Evolutionary conservation across 192 early-diverging fungal genomes (phyloP).

Genomic region (Entomortierella beljakovae): DNA sequence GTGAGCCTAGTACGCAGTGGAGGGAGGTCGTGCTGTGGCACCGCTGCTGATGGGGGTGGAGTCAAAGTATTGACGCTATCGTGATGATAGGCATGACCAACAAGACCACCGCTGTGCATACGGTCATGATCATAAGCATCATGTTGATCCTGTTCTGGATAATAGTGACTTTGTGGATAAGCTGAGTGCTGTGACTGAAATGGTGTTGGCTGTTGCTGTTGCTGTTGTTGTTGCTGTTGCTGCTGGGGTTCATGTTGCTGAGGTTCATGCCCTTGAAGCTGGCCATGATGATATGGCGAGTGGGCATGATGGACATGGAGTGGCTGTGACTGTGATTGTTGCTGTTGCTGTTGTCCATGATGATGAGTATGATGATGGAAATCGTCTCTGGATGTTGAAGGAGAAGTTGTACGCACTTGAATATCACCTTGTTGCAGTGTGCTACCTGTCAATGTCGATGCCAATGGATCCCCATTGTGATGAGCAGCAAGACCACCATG

Average conservation of each 20-base stretch:
- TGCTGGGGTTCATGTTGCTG: slow-evolving; percentile 32
- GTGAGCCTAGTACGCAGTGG: slow-evolving; percentile 66
- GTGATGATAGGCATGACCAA: slow-evolving; percentile 37
- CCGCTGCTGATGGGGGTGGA: slow-evolving; percentile 40
- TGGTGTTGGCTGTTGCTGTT: slow-evolving; percentile 34
- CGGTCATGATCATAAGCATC: slow-evolving; percentile 42
- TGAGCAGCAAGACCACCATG: slow-evolving; percentile 8
- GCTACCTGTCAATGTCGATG: slow-evolving; percentile 11
- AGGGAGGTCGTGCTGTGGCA: slow-evolving; percentile 39
- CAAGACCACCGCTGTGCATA: slow-evolving; percentile 41
- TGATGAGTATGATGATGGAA: slow-evolving; percentile 42
- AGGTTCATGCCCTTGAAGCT: slow-evolving; percentile 17
- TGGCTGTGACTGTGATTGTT: slow-evolving; percentile 18
- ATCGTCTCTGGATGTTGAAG: slow-evolving; percentile 26
- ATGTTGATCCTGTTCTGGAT: slow-evolving; percentile 32
- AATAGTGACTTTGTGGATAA: slow-evolving; percentile 35
- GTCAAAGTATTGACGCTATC: slow-evolving; percentile 36
- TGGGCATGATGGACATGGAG: slow-evolving; percentile 44
- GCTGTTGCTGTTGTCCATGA: slow-evolving; percentile 20
- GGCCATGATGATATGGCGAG: slow-evolving; percentile 30
- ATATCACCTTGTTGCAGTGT: slow-evolving; percentile 27
- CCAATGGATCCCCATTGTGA: slow-evolving; percentile 18
- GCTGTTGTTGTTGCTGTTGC: slow-evolving; percentile 40
- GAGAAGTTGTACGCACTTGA: slow-evolving; percentile 17
- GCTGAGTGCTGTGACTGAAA: slow-evolving; percentile 21